Evolutionary conservation across 495 filamentous ascomycete species (phyloP).

Genomic region (Neurospora sp.): DNA sequence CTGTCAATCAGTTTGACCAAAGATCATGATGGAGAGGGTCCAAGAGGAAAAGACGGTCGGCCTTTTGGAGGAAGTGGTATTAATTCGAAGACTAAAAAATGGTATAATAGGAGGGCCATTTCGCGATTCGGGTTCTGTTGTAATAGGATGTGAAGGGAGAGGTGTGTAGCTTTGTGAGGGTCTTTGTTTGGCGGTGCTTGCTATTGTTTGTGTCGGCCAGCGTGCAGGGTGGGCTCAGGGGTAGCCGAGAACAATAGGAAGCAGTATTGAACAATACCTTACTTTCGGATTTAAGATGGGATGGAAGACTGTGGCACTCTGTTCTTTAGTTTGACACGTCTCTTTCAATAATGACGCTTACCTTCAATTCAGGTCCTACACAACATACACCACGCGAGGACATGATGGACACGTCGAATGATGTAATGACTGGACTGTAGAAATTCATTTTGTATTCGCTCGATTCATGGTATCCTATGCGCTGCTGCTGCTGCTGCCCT

Average conservation of each 20-base stretch:
- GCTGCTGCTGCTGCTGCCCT: slow-evolving; percentile 3
- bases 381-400: background rate
- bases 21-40: background rate
- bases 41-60: background rate
- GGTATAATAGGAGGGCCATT: background rate
- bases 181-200: background rate
- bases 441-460: background rate
- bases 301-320: background rate
- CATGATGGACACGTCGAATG: background rate
- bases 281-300: background rate
- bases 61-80: background rate
- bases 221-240: background rate
- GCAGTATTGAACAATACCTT: background rate
- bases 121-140: background rate
- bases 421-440: background rate
- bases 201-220: background rate
- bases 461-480: background rate
- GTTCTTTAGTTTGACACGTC: background rate
- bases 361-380: background rate
- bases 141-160: background rate
- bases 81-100: background rate
- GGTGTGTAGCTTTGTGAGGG: background rate
- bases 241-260: background rate
- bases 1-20: background rate
- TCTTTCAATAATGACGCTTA: background rate